phyloP scores from a whole-genome alignment of 441 rosid genomes.

The Gossypium davidsonii region DNA sequence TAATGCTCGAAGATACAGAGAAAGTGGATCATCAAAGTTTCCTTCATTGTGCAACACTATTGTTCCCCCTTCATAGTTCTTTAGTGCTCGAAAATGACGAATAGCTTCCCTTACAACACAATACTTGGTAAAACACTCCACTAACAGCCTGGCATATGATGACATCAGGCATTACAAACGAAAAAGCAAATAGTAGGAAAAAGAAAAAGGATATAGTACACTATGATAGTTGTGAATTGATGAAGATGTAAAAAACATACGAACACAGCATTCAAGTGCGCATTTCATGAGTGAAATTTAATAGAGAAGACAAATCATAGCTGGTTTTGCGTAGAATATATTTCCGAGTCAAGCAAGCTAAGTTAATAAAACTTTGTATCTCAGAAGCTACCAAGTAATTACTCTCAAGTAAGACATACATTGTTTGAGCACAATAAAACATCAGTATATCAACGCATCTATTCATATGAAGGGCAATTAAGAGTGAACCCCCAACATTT shows the following conservation, averaged over 20 bases:
- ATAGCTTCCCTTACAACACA: constrained; percentile 82
- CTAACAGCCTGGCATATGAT: constrained; percentile 58
- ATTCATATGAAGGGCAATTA: not conserved
- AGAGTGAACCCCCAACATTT: too few species aligned
- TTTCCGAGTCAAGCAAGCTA: not conserved
- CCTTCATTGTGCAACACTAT: constrained; percentile 61
- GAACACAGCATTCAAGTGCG: not conserved
- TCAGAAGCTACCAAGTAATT: not conserved
- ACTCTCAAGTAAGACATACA: not conserved
- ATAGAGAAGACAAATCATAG: not conserved
- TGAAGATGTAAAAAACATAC: not conserved
- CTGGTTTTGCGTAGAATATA: not conserved
- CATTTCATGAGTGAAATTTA: not conserved
- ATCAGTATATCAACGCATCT: not conserved
- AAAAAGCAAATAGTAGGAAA: not conserved
- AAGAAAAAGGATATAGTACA: not conserved
- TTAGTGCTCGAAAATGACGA: constrained; percentile 88
- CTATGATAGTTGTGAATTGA: not conserved
- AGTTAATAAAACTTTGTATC: not conserved
- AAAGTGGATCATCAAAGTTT: constrained; percentile 86
- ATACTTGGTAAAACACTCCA: constrained; percentile 93
- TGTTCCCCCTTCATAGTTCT: constrained; percentile 79
- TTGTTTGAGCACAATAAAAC: not conserved
- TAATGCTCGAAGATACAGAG: constrained; percentile 89
- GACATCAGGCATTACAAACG: constrained; percentile 12